Conservation (phyloP, 2,329 filamentous ascomycete genomes). For the Emericellopsis atlantica region DNA sequence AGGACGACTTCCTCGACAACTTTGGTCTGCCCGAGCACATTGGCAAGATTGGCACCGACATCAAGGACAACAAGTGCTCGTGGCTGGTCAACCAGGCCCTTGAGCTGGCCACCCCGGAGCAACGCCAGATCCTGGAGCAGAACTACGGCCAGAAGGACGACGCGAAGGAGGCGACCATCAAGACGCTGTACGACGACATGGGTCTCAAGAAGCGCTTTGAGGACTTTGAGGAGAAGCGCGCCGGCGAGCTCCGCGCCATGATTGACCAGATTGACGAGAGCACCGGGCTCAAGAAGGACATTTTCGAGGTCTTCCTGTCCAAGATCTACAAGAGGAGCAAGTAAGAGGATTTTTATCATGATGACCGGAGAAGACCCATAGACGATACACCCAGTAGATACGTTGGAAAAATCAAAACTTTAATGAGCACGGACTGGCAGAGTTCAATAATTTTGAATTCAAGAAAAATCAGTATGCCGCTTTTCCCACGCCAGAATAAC, state of each 20-base stretch:
- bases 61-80: slow-evolving; percentile 99
- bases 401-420: neutral
- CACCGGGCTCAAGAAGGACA: slow-evolving; percentile 75
- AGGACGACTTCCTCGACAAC: slow-evolving; percentile 98
- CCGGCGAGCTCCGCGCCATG: slow-evolving; percentile 61
- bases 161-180: slow-evolving; percentile 70
- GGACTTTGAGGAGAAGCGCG: slow-evolving; percentile 80
- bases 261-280: slow-evolving; percentile 76
- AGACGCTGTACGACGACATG: slow-evolving; percentile 79
- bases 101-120: slow-evolving; percentile 65
- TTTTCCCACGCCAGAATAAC: neutral
- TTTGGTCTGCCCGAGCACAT: slow-evolving; percentile 87
- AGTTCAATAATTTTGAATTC: neutral
- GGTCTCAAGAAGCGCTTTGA: slow-evolving; percentile 73
- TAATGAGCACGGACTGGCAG: neutral
- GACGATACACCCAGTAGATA: neutral
- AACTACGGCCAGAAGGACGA: slow-evolving; percentile 92
- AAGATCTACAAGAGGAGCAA: slow-evolving; percentile 99
- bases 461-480: neutral
- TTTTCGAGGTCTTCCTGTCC: slow-evolving; percentile 80
- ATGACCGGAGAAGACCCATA: neutral
- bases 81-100: slow-evolving; percentile 97
- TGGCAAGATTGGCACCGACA: slow-evolving; percentile 98
- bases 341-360: slow-evolving; percentile 31
- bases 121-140: slow-evolving; percentile 76